These are phyloP conservation scores for Claviceps monticola DNA, from an alignment of 2,329 filamentous ascomycete species.

Conservation along the genomic window DNA sequence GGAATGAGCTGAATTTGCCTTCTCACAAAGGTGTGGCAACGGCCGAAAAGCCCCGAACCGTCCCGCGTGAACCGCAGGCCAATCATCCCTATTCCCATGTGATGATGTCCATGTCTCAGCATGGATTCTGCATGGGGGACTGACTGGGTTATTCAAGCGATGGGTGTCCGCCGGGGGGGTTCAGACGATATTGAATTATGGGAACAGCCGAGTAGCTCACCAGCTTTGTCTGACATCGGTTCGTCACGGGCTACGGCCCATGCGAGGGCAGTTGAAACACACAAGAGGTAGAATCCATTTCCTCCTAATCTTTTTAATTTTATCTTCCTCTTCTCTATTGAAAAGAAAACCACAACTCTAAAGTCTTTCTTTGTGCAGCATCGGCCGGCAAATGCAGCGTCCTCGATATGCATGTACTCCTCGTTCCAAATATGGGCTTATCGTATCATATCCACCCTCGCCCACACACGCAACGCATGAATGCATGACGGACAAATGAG, in stretches of 20 bases:
- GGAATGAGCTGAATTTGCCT: background rate
- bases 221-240: background rate
- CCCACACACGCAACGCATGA: slow-evolving; percentile 1
- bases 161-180: background rate
- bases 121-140: too few relatives aligned
- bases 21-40: background rate
- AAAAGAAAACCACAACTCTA: background rate
- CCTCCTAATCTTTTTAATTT: too few relatives aligned
- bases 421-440: background rate
- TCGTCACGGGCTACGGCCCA: background rate
- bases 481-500: slow-evolving; percentile 1
- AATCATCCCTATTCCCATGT: background rate
- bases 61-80: background rate
- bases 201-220: background rate
- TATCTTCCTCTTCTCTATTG: too few relatives aligned
- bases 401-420: background rate
- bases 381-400: background rate
- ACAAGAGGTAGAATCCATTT: background rate
- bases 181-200: background rate
- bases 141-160: background rate
- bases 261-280: background rate
- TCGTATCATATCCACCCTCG: slow-evolving; percentile 3
- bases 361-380: background rate
- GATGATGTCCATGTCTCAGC: background rate
- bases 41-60: background rate